Percentiles rank a stretch among this genome's conserved stretches.
phyloP scores from a whole-genome alignment of 352 stramenopile genomes.

The Phytophthora citricola region DNA sequence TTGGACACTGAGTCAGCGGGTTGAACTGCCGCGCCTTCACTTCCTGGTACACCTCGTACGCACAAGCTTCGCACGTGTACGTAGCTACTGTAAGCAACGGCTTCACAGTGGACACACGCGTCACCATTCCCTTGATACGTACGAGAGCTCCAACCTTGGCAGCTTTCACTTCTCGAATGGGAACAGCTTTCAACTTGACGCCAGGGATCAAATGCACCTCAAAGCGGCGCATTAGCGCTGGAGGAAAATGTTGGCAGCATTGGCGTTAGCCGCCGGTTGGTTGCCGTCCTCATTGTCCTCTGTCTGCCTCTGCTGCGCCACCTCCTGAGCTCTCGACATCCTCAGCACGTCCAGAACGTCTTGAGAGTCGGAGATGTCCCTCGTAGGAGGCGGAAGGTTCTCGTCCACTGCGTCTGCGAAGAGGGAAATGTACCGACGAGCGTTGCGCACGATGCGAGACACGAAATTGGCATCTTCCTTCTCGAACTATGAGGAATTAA shows the following conservation, averaged over 20 bases:
- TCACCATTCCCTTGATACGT: conserved; percentile 98
- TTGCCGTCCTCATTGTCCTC: conserved; percentile 37
- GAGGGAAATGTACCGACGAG: conserved; percentile 88
- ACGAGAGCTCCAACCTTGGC: conserved; percentile 96
- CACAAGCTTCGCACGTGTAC: conserved; percentile 97
- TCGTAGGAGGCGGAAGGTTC: conserved; percentile 80
- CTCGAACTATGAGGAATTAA: conserved; percentile 56
- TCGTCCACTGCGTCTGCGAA: conserved; percentile 91
- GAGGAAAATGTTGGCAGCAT: conserved; percentile 82
- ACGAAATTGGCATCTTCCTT: conserved; percentile 85
- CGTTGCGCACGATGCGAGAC: conserved; percentile 86
- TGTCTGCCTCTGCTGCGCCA: conserved; percentile 57
- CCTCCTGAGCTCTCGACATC: conserved; percentile 77
- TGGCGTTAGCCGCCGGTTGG: conserved; percentile 34
- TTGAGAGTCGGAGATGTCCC: conserved; percentile 80
- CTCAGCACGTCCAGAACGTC: conserved; percentile 89
- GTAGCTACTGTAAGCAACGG: conserved; percentile 96
- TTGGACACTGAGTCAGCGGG: conserved; percentile 92
- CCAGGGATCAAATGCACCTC: conserved; percentile 84
- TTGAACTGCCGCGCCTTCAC: conserved; percentile 95
- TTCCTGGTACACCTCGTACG: conserved; percentile 98
- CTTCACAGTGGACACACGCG: conserved; percentile 98
- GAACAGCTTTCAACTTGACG: conserved; percentile 88
- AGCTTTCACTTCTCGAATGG: conserved; percentile 95
- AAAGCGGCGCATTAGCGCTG: conserved; percentile 92